phyloP scores from a whole-genome alignment of 2,329 filamentous ascomycete species.

The Paecilomyces formosus region DNA sequence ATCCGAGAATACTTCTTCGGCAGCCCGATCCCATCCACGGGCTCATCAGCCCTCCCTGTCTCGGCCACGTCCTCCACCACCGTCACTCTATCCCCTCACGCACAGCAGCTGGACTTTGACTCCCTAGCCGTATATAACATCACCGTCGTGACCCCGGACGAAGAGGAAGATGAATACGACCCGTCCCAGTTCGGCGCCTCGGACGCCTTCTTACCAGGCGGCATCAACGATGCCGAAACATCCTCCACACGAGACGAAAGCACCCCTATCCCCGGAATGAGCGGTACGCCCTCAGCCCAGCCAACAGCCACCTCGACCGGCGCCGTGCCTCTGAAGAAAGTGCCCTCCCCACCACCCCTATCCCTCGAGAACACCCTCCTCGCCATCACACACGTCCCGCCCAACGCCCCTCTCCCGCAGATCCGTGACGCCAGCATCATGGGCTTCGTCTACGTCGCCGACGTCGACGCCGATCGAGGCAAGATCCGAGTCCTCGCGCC shows the following conservation, averaged over 20 bases:
- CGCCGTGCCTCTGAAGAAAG: conserved; percentile 46
- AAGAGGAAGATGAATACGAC: conserved; percentile 43
- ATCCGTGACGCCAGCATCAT: conserved; percentile 77
- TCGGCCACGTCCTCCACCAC: conserved; percentile 31
- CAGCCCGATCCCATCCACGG: conserved; percentile 41
- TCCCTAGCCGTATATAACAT: conserved; percentile 67
- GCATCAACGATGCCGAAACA: conserved; percentile 16
- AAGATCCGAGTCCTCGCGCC: conserved; percentile 77
- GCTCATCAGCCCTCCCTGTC: conserved; percentile 24
- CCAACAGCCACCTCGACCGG: conserved; percentile 9
- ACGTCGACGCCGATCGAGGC: conserved; percentile 78
- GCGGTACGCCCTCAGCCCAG: conserved; percentile 11
- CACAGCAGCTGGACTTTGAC: conserved; percentile 73
- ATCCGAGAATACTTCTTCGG: conserved; percentile 96
- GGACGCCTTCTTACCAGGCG: conserved; percentile 29
- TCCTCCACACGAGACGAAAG: conserved; percentile 9
- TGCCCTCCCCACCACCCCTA: conserved; percentile 53
- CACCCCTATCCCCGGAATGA: conserved; percentile 17
- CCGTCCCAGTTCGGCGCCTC: conserved; percentile 23
- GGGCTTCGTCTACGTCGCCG: conserved; percentile 87
- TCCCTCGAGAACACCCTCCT: conserved; percentile 72
- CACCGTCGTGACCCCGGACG: conserved; percentile 49
- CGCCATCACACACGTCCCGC: conserved; percentile 71
- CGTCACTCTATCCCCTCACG: conserved; percentile 75
- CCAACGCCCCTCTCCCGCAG: conserved; percentile 60